A percentile compares a stretch with the other conserved stretches of the same genome.
Evolutionary conservation across 2,329 filamentous ascomycete species (phyloP).

Genomic region (Colletotrichum sojae): DNA sequence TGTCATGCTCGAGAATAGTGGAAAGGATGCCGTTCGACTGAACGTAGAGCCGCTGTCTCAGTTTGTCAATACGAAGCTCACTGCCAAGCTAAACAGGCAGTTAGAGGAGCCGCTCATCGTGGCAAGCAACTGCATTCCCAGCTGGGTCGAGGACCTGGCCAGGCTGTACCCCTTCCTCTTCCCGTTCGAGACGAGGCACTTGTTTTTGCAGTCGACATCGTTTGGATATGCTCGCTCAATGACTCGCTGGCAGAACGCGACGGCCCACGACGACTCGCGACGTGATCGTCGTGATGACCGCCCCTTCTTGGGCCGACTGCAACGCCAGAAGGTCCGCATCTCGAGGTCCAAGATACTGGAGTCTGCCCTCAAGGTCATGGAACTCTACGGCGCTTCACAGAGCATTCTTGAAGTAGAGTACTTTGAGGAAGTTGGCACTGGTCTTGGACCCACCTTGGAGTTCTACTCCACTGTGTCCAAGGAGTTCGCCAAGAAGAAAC

Average conservation of each 20-base stretch:
- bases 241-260: constrained; percentile 96
- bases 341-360: constrained; percentile 95
- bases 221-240: constrained; percentile 98
- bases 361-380: constrained; percentile 98
- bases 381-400: constrained; percentile 95
- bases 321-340: constrained; percentile 98
- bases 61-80: constrained; percentile 98
- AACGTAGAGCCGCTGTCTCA: constrained; percentile 89
- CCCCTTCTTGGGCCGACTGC: constrained; percentile 90
- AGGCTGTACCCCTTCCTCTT: constrained; percentile 97
- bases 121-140: constrained; percentile 94
- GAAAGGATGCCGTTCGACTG: constrained; percentile 76
- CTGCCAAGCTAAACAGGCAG: constrained; percentile 96
- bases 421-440: constrained; percentile 98
- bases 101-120: constrained; percentile 97
- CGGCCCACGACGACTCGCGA: constrained; percentile 84
- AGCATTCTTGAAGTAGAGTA: constrained; percentile 98
- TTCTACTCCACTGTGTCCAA: constrained; percentile 98
- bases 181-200: constrained; percentile 95
- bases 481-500: constrained; percentile 97
- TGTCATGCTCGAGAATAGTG: constrained; percentile 79
- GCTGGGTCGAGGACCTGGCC: constrained; percentile 95
- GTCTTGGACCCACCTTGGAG: constrained; percentile 93
- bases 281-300: constrained; percentile 90
- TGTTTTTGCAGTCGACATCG: constrained; percentile 97